Percentiles rank a stretch among this genome's conserved stretches.
Conservation (phyloP, 2,329 filamentous ascomycete species). For the Didymella segeticola region DNA sequence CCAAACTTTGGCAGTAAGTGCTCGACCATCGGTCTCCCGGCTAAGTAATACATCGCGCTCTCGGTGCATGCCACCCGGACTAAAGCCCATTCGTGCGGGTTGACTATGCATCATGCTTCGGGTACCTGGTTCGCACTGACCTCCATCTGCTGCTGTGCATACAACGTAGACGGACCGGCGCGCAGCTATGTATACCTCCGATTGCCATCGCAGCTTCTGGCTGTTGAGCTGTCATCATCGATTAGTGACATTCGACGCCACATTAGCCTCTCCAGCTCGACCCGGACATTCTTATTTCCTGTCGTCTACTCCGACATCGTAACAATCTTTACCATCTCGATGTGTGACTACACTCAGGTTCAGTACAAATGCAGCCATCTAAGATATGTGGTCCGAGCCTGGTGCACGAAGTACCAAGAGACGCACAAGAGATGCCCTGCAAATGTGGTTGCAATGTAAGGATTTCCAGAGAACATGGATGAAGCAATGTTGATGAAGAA, state of each 20-base stretch:
- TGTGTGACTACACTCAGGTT: constrained; percentile 68
- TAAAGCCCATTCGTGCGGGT: constrained; percentile 22
- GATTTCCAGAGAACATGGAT: neutral
- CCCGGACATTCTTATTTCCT: neutral
- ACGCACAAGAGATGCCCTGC: constrained; percentile 63
- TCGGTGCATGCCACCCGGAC: constrained; percentile 29
- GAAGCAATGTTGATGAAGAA: constrained; percentile 15
- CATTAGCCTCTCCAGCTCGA: constrained; percentile 2
- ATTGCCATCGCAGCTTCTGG: constrained; percentile 14
- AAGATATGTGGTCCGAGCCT: constrained; percentile 62
- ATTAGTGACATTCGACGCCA: constrained; percentile 8
- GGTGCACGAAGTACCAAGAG: constrained; percentile 62
- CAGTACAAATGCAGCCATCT: constrained; percentile 64
- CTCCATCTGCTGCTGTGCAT: constrained; percentile 20
- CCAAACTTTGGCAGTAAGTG: constrained; percentile 30
- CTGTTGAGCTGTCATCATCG: constrained; percentile 10
- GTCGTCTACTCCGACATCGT: neutral
- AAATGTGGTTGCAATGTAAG: constrained; percentile 61
- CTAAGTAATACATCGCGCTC: constrained; percentile 27
- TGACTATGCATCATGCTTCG: constrained; percentile 25
- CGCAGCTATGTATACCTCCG: constrained; percentile 25
- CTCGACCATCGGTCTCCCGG: constrained; percentile 31
- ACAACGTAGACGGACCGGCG: constrained; percentile 24
- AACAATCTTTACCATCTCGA: constrained; percentile 33
- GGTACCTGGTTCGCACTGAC: constrained; percentile 35